A percentile compares a stretch with the other conserved stretches of the same genome.
These are phyloP conservation scores for Tetrapisispora pingtungensis DNA, from an alignment of 805 yeast genomes.

Conservation along the genomic window DNA sequence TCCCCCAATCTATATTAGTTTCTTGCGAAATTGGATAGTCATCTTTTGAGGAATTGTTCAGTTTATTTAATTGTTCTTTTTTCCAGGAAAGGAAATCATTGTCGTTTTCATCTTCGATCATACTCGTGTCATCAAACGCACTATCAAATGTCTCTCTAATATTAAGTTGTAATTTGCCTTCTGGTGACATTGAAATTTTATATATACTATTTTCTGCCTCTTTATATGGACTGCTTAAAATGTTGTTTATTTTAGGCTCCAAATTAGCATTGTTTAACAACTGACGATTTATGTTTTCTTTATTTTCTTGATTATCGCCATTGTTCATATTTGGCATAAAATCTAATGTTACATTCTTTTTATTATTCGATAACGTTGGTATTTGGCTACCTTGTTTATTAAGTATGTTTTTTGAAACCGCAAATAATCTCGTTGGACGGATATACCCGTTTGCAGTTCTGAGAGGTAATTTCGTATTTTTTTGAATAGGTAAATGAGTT, in stretches of 20 bases:
- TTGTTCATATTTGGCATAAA: no score
- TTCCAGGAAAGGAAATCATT: conserved; percentile 24
- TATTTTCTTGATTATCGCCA: background rate
- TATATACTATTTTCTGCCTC: conserved; percentile 25
- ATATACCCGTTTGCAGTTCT: conserved; percentile 6
- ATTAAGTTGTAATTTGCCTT: conserved; percentile 24
- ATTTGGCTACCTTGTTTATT: conserved; percentile 14
- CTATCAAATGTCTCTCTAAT: conserved; percentile 14
- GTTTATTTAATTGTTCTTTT: conserved; percentile 23
- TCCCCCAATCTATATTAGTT: background rate
- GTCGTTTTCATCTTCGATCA: conserved; percentile 25
- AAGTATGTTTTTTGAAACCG: conserved; percentile 14
- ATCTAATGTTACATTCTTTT: background rate
- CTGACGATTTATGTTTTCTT: background rate
- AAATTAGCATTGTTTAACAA: background rate
- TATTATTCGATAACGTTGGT: conserved; percentile 8
- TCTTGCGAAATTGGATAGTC: background rate
- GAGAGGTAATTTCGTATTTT: background rate
- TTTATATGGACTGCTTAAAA: conserved; percentile 21
- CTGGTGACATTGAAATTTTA: conserved; percentile 25
- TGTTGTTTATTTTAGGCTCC: background rate
- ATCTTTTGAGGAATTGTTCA: conserved; percentile 6
- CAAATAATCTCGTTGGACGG: conserved; percentile 20
- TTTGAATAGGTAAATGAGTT: background rate
- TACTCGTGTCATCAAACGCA: conserved; percentile 24